Conservation (phyloP, 352 stramenopile species). For the Globisporangium apiculatum region DNA sequence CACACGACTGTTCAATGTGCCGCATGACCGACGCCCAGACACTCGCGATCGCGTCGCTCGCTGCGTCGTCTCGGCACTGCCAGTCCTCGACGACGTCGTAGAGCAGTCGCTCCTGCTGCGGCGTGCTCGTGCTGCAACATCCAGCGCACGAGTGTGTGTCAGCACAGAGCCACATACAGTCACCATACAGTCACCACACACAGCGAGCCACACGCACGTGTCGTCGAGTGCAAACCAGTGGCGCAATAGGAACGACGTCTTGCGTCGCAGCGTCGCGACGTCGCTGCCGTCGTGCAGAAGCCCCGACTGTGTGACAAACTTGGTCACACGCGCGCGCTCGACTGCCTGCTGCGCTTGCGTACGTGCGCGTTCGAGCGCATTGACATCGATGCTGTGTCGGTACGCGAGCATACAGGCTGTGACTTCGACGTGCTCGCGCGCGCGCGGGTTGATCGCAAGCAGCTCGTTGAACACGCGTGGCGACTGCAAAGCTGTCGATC, state of each 20-base stretch:
- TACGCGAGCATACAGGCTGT: constrained; percentile 64
- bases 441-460: constrained; percentile 19
- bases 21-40: constrained; percentile 60
- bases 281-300: constrained; percentile 32
- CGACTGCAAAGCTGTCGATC: no score
- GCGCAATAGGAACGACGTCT: constrained; percentile 61
- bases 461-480: not conserved
- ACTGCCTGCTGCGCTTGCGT: constrained; percentile 29
- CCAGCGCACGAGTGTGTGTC: not conserved
- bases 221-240: constrained; percentile 65
- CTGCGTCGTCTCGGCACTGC: constrained; percentile 33
- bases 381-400: constrained; percentile 54
- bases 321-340: constrained; percentile 30
- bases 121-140: constrained; percentile 3
- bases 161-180: not conserved
- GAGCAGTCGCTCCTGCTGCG: constrained; percentile 34
- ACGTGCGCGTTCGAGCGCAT: constrained; percentile 38
- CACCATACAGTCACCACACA: not conserved
- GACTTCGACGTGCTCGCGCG: constrained; percentile 57
- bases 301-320: constrained; percentile 29
- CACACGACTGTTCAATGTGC: constrained; percentile 71
- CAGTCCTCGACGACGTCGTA: constrained; percentile 65
- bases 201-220: constrained; percentile 3
- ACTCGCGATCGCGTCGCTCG: constrained; percentile 29
- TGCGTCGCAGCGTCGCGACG: constrained; percentile 42